Conservation (phyloP, 306 rosid genomes). For the Citrullus colocynthis region DNA sequence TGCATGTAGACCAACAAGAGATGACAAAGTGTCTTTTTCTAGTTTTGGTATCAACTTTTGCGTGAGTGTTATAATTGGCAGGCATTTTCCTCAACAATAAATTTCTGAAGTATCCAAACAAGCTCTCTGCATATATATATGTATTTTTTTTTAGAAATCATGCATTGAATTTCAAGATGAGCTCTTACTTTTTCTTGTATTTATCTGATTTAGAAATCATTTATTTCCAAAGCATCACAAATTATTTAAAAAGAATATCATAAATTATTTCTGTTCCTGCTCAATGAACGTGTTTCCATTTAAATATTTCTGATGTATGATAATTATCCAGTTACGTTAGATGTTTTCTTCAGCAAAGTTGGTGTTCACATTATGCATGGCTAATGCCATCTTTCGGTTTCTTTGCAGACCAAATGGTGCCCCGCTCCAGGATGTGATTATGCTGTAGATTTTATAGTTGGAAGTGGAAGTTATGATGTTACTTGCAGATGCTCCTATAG, state of each 20-base stretch:
- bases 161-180: neutral
- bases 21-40: neutral
- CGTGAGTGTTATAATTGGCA: neutral
- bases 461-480: slow-evolving; percentile 84
- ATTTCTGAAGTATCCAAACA: neutral
- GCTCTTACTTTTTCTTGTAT: neutral
- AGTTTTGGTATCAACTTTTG: neutral
- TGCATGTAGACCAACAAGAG: neutral
- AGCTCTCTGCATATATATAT: neutral
- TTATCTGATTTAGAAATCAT: neutral
- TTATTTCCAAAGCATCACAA: neutral
- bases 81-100: too few relatives aligned
- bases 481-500: slow-evolving; percentile 74
- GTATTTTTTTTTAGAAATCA: neutral
- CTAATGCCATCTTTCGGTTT: neutral
- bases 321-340: neutral
- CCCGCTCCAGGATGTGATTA: slow-evolving; percentile 92
- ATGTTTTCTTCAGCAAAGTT: neutral
- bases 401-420: slow-evolving; percentile 77
- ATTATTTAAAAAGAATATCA: neutral
- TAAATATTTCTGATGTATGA: neutral
- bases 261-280: neutral
- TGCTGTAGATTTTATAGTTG: slow-evolving; percentile 78
- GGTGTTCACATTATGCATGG: neutral
- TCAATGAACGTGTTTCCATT: neutral